phyloP scores from a whole-genome alignment of 495 filamentous ascomycete species.

The Lentithecium fluviatile region DNA sequence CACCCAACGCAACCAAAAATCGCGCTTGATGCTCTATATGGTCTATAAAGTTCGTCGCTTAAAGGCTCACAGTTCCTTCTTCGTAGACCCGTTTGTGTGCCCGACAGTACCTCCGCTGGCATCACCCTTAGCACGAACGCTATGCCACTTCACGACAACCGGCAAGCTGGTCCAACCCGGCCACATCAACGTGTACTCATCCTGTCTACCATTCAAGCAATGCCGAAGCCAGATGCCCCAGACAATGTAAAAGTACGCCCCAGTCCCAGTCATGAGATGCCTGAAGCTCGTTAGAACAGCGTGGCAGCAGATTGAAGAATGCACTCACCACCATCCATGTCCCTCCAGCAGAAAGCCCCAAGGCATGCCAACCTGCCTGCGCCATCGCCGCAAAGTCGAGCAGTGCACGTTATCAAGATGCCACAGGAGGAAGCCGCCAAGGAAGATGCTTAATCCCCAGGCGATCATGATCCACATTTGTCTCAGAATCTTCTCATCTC shows the following conservation, averaged over 20 bases:
- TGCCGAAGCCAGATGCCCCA: conserved; percentile 87
- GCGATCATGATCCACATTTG: conserved; percentile 76
- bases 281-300: conserved; percentile 39
- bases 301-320: conserved; percentile 36
- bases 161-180: conserved; percentile 65
- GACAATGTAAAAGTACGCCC: conserved; percentile 80
- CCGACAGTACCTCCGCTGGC: neutral
- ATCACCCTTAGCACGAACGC: neutral
- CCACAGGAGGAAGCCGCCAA: conserved; percentile 86
- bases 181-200: conserved; percentile 76
- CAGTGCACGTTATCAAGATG: conserved; percentile 83
- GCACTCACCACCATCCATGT: conserved; percentile 93
- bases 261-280: conserved; percentile 65
- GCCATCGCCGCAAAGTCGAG: conserved; percentile 63
- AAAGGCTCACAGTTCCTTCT: conserved; percentile 17
- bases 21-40: too few relatives aligned
- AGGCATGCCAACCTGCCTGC: conserved; percentile 72
- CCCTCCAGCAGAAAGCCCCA: conserved; percentile 91
- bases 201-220: conserved; percentile 73
- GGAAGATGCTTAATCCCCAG: conserved; percentile 69
- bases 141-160: conserved; percentile 50
- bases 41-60: too few relatives aligned
- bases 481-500: conserved; percentile 60
- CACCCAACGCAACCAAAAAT: too few relatives aligned
- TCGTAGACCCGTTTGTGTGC: conserved; percentile 16